Evolutionary conservation across 345 rosid species (phyloP), one percentile per base, ranked within the genome.

Genomic region (Trapa incisa): DNA sequence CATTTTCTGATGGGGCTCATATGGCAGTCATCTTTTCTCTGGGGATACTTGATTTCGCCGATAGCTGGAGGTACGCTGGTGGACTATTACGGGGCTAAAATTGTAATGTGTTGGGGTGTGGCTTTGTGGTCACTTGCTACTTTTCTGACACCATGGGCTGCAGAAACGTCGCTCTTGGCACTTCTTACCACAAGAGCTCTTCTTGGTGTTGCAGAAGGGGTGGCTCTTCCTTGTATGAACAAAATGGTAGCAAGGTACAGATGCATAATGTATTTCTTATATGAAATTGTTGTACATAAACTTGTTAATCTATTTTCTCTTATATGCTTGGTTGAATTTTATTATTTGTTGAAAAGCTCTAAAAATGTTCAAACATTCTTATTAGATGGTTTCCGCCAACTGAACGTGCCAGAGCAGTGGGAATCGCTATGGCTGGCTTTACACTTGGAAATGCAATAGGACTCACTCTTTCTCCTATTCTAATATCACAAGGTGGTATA

Each of bases 181-280:
- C 83, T 93, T 3, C 96, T 93, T 45, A 83, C 82, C 13, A 71
- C 81, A 71, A 83, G 97, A 70, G 92, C 91, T 37, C 71, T 81
- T 79, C 91, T 93, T 69, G 99, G 99, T 6, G 71, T 90, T 67
- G 97, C 96, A n/a, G 95, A 93, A 84, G 99, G 99, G 54, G 96
- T 88, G 68, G 97, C 99, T 76, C 94, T 90, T 75, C 99, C 99
- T 79, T 84, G 92, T 61, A 90, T 93, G 99, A 93, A 90, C 89
- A 93, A 93, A 73, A 88, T 93, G 99, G 85, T 90, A 62, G 92
- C 85, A 35, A 93, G 97, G 97, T 93, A 84, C 66, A 67, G 29
- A 22, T 22, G 2, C 35, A 63, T 54, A 22, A 73, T 71, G 29
- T 22, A 22, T 22, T 61, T 76, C 58, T 16, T 67, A 61, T 67